Conservation (phyloP, 768 basidiomycete genomes). For the Lactarius sanguifluus region DNA sequence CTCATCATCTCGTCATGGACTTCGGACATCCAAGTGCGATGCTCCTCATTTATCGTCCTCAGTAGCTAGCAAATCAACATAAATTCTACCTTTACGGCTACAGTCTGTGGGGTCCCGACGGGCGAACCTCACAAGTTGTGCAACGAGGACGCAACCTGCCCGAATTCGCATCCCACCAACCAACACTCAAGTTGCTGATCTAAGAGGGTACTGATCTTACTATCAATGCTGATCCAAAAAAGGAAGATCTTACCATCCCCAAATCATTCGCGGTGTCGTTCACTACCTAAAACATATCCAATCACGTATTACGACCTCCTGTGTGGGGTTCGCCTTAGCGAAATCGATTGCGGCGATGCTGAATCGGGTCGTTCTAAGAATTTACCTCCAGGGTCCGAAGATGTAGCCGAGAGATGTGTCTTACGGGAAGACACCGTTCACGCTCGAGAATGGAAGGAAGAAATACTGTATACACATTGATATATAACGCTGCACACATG, state of each 20-base stretch:
- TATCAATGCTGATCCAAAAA: not conserved
- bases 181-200: not conserved
- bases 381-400: not conserved
- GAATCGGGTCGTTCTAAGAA: not conserved
- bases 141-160: not conserved
- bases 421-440: not conserved
- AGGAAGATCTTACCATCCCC: not conserved
- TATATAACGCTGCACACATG: conserved; percentile 21
- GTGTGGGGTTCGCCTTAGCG: not conserved
- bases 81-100: not conserved
- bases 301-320: not conserved
- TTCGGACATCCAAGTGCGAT: not conserved
- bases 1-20: not conserved
- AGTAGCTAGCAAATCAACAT: not conserved
- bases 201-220: not conserved
- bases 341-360: not conserved
- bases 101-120: not conserved
- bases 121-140: not conserved
- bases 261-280: not conserved
- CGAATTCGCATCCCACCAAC: not conserved
- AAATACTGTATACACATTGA: conserved; percentile 4
- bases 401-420: not conserved
- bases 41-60: not conserved
- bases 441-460: not conserved
- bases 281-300: not conserved